Percentiles rank a stretch among this genome's conserved stretches.
Evolutionary conservation across 176 grass and related monocot genomes (phyloP).

Genomic region (Hyparrhenia diplandra): DNA sequence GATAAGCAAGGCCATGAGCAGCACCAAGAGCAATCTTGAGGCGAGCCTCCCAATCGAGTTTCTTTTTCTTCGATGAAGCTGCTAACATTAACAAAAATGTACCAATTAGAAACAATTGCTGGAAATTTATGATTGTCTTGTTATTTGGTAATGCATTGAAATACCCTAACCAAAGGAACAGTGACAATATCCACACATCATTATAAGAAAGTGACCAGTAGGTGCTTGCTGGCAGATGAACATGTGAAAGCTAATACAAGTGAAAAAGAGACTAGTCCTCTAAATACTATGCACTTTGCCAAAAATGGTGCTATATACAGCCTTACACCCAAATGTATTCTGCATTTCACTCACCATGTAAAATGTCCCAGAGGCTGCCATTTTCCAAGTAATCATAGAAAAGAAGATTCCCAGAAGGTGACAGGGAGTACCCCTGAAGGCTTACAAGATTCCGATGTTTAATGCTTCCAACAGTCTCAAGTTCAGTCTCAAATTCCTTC

Average conservation of each 20-base stretch:
- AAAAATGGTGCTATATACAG: background rate
- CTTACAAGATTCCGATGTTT: conserved; percentile 90
- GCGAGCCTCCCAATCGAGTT: conserved; percentile 69
- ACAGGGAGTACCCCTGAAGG: conserved; percentile 90
- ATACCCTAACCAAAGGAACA: conserved; percentile 19
- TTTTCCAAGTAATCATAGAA: conserved; percentile 97
- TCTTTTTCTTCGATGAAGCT: conserved; percentile 77
- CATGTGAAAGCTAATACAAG: conserved; percentile 9
- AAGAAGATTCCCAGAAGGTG: conserved; percentile 77
- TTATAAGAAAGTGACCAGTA: conserved; percentile 9
- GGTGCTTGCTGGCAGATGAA: conserved; percentile 19
- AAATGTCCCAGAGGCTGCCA: conserved; percentile 93
- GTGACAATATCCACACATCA: background rate
- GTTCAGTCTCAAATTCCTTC: conserved; percentile 93
- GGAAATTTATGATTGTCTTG: background rate
- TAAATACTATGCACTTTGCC: background rate
- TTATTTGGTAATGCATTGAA: background rate
- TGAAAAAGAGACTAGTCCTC: background rate
- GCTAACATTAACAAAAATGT: conserved; percentile 14
- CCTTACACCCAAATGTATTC: background rate
- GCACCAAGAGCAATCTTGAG: conserved; percentile 75
- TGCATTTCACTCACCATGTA: conserved; percentile 62
- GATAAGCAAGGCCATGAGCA: conserved; percentile 85
- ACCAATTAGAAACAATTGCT: background rate
- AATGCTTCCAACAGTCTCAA: conserved; percentile 85